phyloP scores from a whole-genome alignment of 176 grass and related monocot species.

The Zea luxurians region DNA sequence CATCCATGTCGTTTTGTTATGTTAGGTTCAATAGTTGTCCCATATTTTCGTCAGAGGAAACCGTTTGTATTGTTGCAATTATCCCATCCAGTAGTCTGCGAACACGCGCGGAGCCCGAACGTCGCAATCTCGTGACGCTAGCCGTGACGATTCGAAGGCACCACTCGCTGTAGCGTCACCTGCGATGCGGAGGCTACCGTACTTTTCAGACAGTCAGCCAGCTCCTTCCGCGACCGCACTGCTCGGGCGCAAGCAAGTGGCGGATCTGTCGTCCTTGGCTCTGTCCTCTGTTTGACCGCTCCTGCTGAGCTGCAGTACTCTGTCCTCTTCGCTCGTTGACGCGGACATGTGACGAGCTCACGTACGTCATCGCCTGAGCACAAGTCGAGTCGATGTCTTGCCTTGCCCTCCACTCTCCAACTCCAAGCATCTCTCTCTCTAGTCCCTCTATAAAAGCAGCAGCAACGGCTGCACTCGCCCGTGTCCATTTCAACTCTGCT shows the following conservation, averaged over 20 bases:
- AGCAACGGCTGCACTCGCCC: not conserved
- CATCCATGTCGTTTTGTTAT: too few species aligned
- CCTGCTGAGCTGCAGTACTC: too few species aligned
- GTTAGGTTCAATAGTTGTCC: too few species aligned
- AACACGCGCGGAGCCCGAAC: not conserved
- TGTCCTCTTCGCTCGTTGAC: not conserved
- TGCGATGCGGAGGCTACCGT: not conserved
- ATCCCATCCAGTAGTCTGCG: not conserved
- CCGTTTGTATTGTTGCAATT: not conserved
- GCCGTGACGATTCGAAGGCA: not conserved
- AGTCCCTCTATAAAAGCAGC: slow-evolving; percentile 24
- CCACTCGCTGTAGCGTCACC: not conserved
- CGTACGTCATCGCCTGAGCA: slow-evolving; percentile 23
- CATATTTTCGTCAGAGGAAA: too few species aligned
- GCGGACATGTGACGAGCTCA: slow-evolving; percentile 28
- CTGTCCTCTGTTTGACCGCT: too few species aligned
- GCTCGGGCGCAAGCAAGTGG: too few species aligned
- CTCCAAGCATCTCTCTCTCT: not conserved
- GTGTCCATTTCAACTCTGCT: not conserved
- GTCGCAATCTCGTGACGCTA: not conserved
- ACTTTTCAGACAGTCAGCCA: not conserved
- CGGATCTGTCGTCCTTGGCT: too few species aligned
- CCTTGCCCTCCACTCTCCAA: not conserved
- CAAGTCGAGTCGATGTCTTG: not conserved
- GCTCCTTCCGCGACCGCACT: not conserved